Evolutionary conservation across 169 alveolate genomes (phyloP).

Genomic region (Cryptosporidium sp.): DNA sequence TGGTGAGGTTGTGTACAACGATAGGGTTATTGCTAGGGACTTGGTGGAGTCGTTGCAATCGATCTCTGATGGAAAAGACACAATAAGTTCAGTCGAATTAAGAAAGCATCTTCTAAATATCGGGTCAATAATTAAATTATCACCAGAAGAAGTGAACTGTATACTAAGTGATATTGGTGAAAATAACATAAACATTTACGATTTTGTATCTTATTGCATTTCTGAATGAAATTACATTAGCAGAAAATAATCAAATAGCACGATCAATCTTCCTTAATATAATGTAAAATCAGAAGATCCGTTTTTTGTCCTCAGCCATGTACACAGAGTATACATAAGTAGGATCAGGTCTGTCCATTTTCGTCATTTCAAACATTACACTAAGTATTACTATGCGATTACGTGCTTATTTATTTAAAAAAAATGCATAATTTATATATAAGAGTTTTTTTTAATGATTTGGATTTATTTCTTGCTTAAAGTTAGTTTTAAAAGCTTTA

Average conservation of each 20-base stretch:
- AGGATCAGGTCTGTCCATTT: conserved; percentile 76
- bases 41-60: conserved; percentile 17
- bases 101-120: conserved; percentile 6
- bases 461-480: neutral
- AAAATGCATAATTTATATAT: neutral
- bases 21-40: conserved; percentile 45
- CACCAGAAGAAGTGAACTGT: conserved; percentile 66
- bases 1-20: conserved; percentile 70
- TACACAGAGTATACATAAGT: neutral
- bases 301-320: conserved; percentile 56
- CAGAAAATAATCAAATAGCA: neutral
- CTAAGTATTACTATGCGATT: neutral
- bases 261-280: neutral
- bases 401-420: neutral
- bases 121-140: conserved; percentile 31
- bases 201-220: conserved; percentile 63
- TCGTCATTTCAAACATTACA: conserved; percentile 29
- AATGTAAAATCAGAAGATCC: conserved; percentile 69
- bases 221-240: conserved; percentile 9
- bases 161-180: conserved; percentile 64
- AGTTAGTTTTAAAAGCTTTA: neutral
- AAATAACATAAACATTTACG: conserved; percentile 41
- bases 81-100: conserved; percentile 30
- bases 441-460: neutral
- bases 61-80: conserved; percentile 52